Base-by-base conservation (phyloP, 2,329 filamentous ascomycete genomes). In the Amesomyces nigricolor region DNA sequence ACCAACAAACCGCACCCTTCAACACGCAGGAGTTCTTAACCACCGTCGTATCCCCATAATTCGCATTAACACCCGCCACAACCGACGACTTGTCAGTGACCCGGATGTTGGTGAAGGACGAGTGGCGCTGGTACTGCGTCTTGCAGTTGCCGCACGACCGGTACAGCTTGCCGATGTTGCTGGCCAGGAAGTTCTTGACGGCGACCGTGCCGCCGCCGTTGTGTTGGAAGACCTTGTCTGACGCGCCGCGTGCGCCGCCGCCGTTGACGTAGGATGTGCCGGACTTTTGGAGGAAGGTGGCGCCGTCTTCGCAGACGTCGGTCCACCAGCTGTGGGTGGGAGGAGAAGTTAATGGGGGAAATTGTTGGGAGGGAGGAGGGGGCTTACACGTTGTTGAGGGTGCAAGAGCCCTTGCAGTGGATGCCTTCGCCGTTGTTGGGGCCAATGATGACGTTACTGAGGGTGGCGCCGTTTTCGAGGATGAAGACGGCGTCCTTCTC, bases 381-480 rank as follows among this genome's bases (percentile, higher is more conserved):
- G 16, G 59, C 64, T 52, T 61, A 64, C 61, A 64, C 50, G 42
- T 64, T 66, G 45, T 71, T 71, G 35, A 77, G 64, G 7, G 71
- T 75, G 65, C 76, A 78, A 2, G 67, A 63, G 17, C 75, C 75
- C 51, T 72, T 64, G 66, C 76, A 79, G 66, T 79, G 75, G 30
- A 79, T 69, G 54, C 72, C 76, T 64, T 77, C 76, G 48, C 72
- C 71, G 58, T 77, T 70, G 60, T 75, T 72, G 13, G 72, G 70
- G 13, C 78, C 76, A 51, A 79, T 77, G 62, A 80, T 76, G 61
- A 75, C 76, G 62, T 80, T 79, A 62, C 70, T 74, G 16, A 80
- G 67, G 19, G 72, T 75, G n/a, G 72, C 77, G 39, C 77, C 77
- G 44, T 74, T 68, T 64, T 74, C 69, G 50, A 81, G 67, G 53